Percentiles rank a stretch among this genome's conserved stretches.
These are phyloP conservation scores for Melastoma malabathricum DNA, from an alignment of 345 rosid species.

Conservation along the genomic window DNA sequence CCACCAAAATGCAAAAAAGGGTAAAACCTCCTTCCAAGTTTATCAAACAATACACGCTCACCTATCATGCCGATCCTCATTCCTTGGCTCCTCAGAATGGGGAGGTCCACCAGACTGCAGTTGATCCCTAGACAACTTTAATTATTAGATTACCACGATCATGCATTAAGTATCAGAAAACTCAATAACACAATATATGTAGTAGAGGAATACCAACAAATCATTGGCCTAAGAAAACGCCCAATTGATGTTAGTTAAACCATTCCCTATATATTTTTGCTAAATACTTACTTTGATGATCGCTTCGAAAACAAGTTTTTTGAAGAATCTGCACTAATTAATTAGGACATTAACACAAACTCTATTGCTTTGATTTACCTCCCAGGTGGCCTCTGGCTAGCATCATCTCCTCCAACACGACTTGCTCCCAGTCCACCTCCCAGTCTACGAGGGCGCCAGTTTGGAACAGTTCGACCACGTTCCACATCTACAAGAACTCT, in stretches of 20 bases:
- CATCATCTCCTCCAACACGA: constrained; percentile 67
- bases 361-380: constrained; percentile 11
- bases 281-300: no score
- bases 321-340: no score
- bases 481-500: constrained; percentile 99
- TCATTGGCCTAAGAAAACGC: no score
- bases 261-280: no score
- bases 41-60: constrained; percentile 7
- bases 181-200: no score
- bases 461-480: constrained; percentile 98
- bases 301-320: no score
- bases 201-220: no score
- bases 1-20: no score
- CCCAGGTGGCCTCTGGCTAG: constrained; percentile 34
- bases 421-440: constrained; percentile 99
- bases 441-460: constrained; percentile 97
- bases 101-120: constrained; percentile 41
- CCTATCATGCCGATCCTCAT: constrained; percentile 62
- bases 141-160: neutral
- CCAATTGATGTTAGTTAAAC: no score
- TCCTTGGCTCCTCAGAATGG: constrained; percentile 79
- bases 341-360: no score
- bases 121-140: constrained; percentile 43
- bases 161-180: no score
- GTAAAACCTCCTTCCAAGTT: no score